Percentiles rank a stretch among this genome's conserved stretches.
Conservation (phyloP, 1,284 basidiomycete species). For the Rhizoctonia solani region DNA sequence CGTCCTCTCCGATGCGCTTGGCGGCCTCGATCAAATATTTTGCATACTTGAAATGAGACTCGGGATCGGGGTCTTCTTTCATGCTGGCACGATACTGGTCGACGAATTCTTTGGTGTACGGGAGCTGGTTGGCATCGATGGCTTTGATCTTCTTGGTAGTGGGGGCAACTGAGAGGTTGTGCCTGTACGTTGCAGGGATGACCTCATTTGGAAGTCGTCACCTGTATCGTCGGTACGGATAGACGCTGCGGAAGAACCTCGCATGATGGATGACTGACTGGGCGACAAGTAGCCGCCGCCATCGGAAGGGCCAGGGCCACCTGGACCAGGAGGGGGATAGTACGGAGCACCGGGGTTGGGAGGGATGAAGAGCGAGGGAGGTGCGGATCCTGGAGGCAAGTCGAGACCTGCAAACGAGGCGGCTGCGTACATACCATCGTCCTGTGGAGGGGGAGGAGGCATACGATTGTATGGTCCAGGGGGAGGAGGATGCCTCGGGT, state of each 20-base stretch:
- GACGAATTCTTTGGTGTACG: conserved; percentile 95
- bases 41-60: conserved; percentile 97
- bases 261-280: conserved; percentile 8
- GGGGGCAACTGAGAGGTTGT: conserved; percentile 61
- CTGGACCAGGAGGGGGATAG: not conserved
- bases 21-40: conserved; percentile 99
- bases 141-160: conserved; percentile 76
- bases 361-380: conserved; percentile 42
- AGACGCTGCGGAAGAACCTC: conserved; percentile 14
- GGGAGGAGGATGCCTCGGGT: conserved; percentile 29
- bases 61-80: conserved; percentile 96
- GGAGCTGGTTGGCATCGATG: conserved; percentile 82
- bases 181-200: conserved; percentile 58
- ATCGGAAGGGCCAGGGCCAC: conserved; percentile 12
- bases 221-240: conserved; percentile 14
- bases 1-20: conserved; percentile 77
- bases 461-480: conserved; percentile 39
- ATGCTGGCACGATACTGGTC: conserved; percentile 96
- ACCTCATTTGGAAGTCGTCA: conserved; percentile 45
- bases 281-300: conserved; percentile 15
- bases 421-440: conserved; percentile 50
- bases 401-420: conserved; percentile 72
- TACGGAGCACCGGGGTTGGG: not conserved
- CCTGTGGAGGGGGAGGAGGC: too few species aligned
- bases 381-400: conserved; percentile 48